Conservation (phyloP, 345 rosid species). For the Salix exigua region DNA sequence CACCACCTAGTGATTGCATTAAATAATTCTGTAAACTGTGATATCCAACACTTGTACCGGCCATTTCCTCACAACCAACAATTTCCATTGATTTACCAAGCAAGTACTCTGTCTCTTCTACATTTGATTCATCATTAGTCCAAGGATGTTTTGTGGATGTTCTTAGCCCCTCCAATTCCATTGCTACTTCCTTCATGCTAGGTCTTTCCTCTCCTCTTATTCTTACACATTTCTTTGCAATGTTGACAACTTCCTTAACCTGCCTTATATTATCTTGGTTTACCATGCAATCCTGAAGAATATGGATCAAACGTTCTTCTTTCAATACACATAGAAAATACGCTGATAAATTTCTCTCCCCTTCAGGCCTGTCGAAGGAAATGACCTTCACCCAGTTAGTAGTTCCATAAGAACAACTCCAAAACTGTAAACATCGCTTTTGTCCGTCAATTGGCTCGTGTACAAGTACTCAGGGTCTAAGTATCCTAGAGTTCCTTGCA, state of each 20-base stretch:
- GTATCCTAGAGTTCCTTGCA: not conserved
- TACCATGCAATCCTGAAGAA: not conserved
- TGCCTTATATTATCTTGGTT: not conserved
- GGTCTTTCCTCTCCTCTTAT: conserved; percentile 1
- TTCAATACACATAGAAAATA: not conserved
- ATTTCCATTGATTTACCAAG: not conserved
- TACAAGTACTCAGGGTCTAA: not conserved
- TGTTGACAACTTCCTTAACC: not conserved
- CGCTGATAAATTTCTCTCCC: not conserved
- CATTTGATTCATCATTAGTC: not conserved
- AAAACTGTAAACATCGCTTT: not conserved
- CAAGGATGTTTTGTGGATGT: not conserved
- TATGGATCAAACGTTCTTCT: not conserved
- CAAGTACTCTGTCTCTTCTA: conserved; percentile 24
- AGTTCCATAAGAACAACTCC: too few species aligned
- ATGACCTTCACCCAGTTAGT: not conserved
- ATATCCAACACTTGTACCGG: not conserved
- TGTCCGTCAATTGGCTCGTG: not conserved
- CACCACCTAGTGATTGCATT: not conserved
- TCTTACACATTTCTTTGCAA: not conserved
- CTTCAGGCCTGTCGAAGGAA: not conserved
- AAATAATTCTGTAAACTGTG: conserved; percentile 13
- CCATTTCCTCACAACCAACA: not conserved
- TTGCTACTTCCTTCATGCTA: not conserved
- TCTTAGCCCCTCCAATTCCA: conserved; percentile 2